Percentiles rank a stretch among this genome's conserved stretches.
Evolutionary conservation across 345 rosid species (phyloP).

Genomic region (Lepidium sativum): DNA sequence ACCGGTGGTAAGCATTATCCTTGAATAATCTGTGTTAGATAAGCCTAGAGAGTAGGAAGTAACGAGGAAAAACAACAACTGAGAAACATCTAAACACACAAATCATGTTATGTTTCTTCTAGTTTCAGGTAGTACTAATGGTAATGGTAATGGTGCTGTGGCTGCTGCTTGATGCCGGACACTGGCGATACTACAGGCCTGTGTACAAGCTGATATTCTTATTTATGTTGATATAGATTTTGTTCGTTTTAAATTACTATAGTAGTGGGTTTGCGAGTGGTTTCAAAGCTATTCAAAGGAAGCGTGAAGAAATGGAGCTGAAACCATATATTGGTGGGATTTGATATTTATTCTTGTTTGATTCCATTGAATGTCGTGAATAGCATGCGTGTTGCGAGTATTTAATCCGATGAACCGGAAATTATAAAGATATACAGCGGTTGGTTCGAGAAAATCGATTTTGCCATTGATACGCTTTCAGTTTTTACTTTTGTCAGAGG

Average conservation of each 20-base stretch:
- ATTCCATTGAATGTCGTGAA: slow-evolving; percentile 17
- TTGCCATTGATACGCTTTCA: background rate
- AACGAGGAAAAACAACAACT: background rate
- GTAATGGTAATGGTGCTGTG: slow-evolving; percentile 8
- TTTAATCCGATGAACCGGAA: background rate
- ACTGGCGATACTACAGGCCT: background rate
- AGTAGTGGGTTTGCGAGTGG: background rate
- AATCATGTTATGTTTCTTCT: background rate
- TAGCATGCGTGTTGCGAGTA: background rate
- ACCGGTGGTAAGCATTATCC: slow-evolving; percentile 9
- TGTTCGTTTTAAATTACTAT: background rate
- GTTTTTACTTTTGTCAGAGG: background rate
- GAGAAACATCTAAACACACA: background rate
- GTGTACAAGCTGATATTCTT: background rate
- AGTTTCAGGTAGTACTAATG: slow-evolving; percentile 18
- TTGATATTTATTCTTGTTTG: background rate
- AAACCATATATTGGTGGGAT: background rate
- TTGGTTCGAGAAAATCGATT: background rate
- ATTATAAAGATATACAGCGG: background rate
- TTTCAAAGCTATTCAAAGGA: slow-evolving; percentile 15
- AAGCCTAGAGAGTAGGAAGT: background rate
- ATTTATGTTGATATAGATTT: background rate
- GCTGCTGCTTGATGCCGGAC: slow-evolving; percentile 2
- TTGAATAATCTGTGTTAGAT: background rate
- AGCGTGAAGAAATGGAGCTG: slow-evolving; percentile 3